Percentiles rank a stretch among this genome's conserved stretches.
These are phyloP conservation scores for Hordeum pubiflorum DNA, from an alignment of 202 grass and related monocot species.

Conservation along the genomic window DNA sequence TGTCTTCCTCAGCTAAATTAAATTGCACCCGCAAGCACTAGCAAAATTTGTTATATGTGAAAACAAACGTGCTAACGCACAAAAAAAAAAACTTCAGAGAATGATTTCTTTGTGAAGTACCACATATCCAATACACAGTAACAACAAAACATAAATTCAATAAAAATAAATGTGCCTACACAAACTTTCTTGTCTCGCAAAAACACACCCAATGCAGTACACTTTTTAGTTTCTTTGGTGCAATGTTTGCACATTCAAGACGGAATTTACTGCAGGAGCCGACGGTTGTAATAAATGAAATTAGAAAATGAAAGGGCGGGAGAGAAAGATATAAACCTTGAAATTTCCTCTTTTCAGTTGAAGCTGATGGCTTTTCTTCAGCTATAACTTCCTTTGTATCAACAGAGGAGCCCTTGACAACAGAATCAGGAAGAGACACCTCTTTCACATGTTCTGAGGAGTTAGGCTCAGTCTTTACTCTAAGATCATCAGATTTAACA, in stretches of 20 bases:
- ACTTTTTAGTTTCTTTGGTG: background rate
- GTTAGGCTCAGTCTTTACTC: conserved; percentile 24
- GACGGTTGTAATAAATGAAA: background rate
- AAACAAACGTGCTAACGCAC: background rate
- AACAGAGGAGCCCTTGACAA: conserved; percentile 28
- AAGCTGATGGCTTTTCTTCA: conserved; percentile 47
- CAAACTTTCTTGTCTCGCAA: background rate
- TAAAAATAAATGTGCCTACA: background rate
- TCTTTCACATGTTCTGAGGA: conserved; percentile 36
- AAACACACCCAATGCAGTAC: background rate
- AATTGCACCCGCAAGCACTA: background rate
- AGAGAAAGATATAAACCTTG: conserved; percentile 64
- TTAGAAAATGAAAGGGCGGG: background rate
- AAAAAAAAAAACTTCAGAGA: background rate
- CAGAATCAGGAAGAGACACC: conserved; percentile 34
- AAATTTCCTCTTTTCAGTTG: conserved; percentile 81
- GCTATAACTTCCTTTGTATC: conserved; percentile 45
- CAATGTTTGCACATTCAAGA: conserved; percentile 3
- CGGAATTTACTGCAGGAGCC: background rate
- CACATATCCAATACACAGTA: background rate
- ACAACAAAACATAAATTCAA: background rate
- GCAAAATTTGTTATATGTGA: background rate
- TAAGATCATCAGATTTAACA: conserved; percentile 34
- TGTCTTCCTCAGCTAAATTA: background rate
- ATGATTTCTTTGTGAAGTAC: background rate